Conservation (phyloP, 192 early-diverging fungal genomes). For the Backusella circina region DNA sequence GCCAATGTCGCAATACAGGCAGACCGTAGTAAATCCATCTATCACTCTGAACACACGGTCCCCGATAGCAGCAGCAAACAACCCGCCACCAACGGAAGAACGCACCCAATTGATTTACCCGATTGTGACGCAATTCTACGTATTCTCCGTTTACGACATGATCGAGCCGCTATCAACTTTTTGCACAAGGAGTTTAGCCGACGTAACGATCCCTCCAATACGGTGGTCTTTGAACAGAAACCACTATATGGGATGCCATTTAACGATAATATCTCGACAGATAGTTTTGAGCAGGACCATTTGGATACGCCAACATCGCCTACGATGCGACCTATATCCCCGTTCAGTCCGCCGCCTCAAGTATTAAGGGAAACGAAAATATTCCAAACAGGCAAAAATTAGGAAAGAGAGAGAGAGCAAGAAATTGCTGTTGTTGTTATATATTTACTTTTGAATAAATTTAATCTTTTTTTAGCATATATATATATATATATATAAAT, state of each 20-base stretch:
- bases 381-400: not conserved
- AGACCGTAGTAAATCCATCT: conserved; percentile 36
- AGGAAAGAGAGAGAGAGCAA: no score
- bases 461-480: no score
- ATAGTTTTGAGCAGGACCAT: not conserved
- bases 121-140: conserved; percentile 45
- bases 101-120: conserved; percentile 32
- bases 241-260: not conserved
- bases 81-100: not conserved
- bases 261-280: not conserved
- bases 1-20: conserved; percentile 22
- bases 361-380: not conserved
- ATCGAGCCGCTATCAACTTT: conserved; percentile 35
- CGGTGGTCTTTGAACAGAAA: not conserved
- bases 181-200: conserved; percentile 31
- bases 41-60: conserved; percentile 31
- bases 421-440: no score
- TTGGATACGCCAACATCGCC: not conserved
- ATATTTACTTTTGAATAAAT: no score
- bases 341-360: not conserved
- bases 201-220: conserved; percentile 3
- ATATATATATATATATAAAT: no score
- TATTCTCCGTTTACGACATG: conserved; percentile 44
- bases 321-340: not conserved
- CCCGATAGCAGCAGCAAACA: conserved; percentile 4